Base-by-base conservation (phyloP, 352 stramenopile species). In the Globisporangium perplexum region DNA sequence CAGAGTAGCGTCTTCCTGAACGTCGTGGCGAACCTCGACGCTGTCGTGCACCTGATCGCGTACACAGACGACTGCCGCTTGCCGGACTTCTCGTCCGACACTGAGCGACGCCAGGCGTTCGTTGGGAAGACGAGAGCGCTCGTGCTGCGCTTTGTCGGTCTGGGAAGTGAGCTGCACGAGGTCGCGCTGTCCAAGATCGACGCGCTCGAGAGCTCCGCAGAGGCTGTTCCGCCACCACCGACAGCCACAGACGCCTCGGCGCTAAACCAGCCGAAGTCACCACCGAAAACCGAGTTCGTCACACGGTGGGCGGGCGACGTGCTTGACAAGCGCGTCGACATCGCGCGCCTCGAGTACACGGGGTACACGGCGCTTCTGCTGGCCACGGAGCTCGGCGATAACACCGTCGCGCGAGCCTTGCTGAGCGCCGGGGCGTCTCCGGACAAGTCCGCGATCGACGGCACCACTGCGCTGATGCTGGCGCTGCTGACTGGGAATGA, bases 401-500 rank as follows among this genome's bases (percentile, higher is more conserved):
- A 67, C 0, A 53, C 60, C 4, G 52, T 83, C 28, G 68, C 73
- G 0, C 33, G 47, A 3, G 58, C 63, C 10, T 48, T 92, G 12
- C 49, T 92, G 18, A 51, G 55, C 24, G 76, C 63, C 14, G 72
- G 72, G n/a, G 74, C 71, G n/a, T 68, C 49, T 0, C 33, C 71
- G 0, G 61, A 83, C 15, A 62, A 54, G 0, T 38, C 43, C 4
- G 73, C 77, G 4, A 24, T 62, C 5, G 59, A 71, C 12, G 66
- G 69, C 5, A 63, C 70, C 7, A 88, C 72, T 0, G 68, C 74
- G 7, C 51, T 93, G 5, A 90, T 90, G 77, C 53, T 81, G 20
- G 72, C 77, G 4, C 66, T 90, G 4, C 51, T 87, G 18, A 68
- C 68, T 14, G 72, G 74, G 3, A 66, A 83, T 7, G 61, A 67